phyloP scores from a whole-genome alignment of 352 stramenopile species.

The Globisporangium emineosum region DNA sequence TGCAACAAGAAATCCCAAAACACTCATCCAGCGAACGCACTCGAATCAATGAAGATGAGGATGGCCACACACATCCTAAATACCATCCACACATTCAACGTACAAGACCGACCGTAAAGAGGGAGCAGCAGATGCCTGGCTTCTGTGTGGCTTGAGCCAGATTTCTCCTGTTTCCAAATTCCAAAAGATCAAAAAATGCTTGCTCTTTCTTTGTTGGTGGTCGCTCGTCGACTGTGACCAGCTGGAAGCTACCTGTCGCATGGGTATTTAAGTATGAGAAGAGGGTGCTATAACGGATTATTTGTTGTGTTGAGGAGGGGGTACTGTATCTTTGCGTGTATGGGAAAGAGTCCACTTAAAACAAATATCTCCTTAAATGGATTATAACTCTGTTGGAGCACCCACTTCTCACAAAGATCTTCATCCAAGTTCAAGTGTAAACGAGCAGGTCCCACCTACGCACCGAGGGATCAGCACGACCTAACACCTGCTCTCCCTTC shows the following conservation, averaged over 20 bases:
- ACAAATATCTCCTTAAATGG: not conserved
- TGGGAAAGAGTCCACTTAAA: no score
- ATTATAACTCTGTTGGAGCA: not conserved
- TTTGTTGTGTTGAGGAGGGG: no score
- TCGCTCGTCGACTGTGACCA: not conserved
- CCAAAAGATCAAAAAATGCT: not conserved
- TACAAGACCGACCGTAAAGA: no score
- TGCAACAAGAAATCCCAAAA: not conserved
- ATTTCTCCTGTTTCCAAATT: not conserved
- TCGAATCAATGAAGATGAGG: not conserved
- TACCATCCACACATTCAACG: no score
- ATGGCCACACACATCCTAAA: not conserved
- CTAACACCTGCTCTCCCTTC: conserved; percentile 2
- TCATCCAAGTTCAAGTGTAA: conserved; percentile 7
- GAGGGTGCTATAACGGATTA: no score
- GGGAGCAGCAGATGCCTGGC: no score
- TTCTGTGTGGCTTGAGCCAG: not conserved
- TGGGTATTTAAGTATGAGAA: no score
- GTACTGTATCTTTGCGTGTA: no score
- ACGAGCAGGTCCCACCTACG: conserved; percentile 5
- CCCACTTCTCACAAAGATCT: not conserved
- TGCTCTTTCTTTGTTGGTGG: not conserved
- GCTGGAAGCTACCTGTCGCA: not conserved
- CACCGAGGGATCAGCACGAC: not conserved
- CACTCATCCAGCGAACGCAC: not conserved